Conservation (phyloP, 805 yeast genomes). For the Nakazawaea peltata region DNA sequence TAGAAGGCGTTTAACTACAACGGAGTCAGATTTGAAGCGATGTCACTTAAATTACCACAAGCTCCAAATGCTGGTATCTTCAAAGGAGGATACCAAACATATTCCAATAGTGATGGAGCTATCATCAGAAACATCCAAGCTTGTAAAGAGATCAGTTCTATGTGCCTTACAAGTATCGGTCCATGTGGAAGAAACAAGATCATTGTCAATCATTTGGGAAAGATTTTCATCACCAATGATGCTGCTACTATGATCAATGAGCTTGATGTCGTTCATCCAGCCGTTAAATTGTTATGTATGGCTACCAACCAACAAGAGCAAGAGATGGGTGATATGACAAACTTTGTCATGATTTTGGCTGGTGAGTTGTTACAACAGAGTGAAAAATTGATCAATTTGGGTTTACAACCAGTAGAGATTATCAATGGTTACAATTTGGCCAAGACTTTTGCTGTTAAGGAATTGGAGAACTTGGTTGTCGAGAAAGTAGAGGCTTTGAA, state of each 20-base stretch:
- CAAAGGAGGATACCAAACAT: conserved; percentile 89
- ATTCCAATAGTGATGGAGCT: conserved; percentile 89
- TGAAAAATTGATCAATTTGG: conserved; percentile 76
- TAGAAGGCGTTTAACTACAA: conserved; percentile 4
- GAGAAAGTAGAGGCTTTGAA: conserved; percentile 52
- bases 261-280: conserved; percentile 93
- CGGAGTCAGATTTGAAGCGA: conserved; percentile 17
- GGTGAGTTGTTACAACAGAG: conserved; percentile 87
- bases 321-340: conserved; percentile 96
- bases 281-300: conserved; percentile 92
- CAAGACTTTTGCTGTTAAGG: conserved; percentile 60
- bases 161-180: conserved; percentile 92
- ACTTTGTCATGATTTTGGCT: conserved; percentile 83
- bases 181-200: conserved; percentile 97
- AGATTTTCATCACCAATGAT: conserved; percentile 86
- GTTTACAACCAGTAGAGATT: conserved; percentile 87
- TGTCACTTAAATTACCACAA: conserved; percentile 87
- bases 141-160: conserved; percentile 83
- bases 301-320: conserved; percentile 94
- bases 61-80: conserved; percentile 92
- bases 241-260: conserved; percentile 97
- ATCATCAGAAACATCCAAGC: conserved; percentile 89
- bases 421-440: conserved; percentile 90
- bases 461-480: conserved; percentile 58
- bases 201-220: conserved; percentile 81